Base-by-base conservation (phyloP, 176 grass and related monocot genomes). In the Rhynchospora tenuis region DNA sequence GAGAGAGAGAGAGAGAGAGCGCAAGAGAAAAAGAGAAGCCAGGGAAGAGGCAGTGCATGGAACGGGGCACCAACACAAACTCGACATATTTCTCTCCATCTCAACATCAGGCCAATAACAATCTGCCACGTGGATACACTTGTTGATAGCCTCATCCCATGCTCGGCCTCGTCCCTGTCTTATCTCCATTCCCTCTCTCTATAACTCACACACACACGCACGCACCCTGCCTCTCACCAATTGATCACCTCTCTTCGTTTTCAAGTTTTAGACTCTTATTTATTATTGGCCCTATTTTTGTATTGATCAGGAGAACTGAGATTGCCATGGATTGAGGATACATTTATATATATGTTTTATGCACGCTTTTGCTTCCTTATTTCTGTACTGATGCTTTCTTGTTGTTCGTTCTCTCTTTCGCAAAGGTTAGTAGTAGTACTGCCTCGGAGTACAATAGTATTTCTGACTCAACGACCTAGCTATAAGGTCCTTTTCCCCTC, bases 31-130 rank as follows among this genome's bases (percentile, higher is more conserved):
- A 52, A 70, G 45, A 3, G n/a, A 86, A 94, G 90, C 92, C 92
- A 91, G 92, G 90, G 89, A 94, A 94, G 92, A 94, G 92, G 92
- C 92, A 91, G 92, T 94, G 92, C 92, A 94, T 81, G 90, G 92
- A 90, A 90, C 73, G 85, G 73, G 82, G 83, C 89, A 89, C 77
- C 92, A 94, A 90, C 88, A 88, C 62, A n/a, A n/a, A 20, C 20
- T 60, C 70, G 78, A 59, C n/a, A 4, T 65, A 72, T 7, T 78
- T 73, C 62, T 72, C 46, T 46, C 12, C 23, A 1, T 79, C 22
- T 5, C 19, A 65, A 22, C 48, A 43, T 38, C 14, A 73, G 13
- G 11, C 45, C 65, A 67, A 9, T 85, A 31, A 12, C 2, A 45
- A 13, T 29, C 14, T 22, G 22, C 6, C 64, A 16, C 6, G 29